Base-by-base conservation (phyloP, 345 rosid genomes). In the Durio zibethinus region DNA sequence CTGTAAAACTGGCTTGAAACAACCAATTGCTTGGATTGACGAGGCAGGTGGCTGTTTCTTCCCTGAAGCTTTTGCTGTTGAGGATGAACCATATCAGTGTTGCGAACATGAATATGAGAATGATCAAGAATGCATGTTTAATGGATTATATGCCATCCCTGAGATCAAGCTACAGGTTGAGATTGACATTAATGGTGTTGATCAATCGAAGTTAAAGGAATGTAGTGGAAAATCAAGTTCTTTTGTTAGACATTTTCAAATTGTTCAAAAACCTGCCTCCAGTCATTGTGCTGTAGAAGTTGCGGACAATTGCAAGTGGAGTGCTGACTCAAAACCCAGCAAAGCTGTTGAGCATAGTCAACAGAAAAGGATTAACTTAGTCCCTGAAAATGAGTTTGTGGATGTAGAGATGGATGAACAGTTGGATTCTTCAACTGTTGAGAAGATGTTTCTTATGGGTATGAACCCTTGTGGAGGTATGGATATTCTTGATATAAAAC, bases 21-120 rank as follows among this genome's bases (percentile, higher is more conserved):
- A 83, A 62, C 89, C 97, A 0, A 86, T 97, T 81, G 97, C 99
- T 48, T 97, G 99, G 99, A 97, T 97, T 82, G 99, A 97, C 79
- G 85, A 88, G 73, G 88, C 85, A 23, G 96, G 89, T 65, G 74
- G 82, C 62, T 91, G 95, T 79, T 97, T 91, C 78, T 97, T 97
- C 77, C 99, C 99, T 0, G 98, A 94, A 80, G 80, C 80, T 53
- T 87, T 86, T 72, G 25, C 71, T 38, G 84, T 63, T 16, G 89
- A 81, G 67, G 83, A 82, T 75, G 93, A 83, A 73, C 72, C 59
- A 29, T 65, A 75, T 77, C 74, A 75, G 12, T 83, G 82, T 77
- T 90, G 90, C 57, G 80, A 80, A 47, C 80, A 72, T 82, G 84
- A 84, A 40, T 78, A 75, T 80, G 80, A 35, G 25, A 79, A 83